Base-by-base conservation (phyloP, 176 grass and related monocot species). In the Stipa capillata region DNA sequence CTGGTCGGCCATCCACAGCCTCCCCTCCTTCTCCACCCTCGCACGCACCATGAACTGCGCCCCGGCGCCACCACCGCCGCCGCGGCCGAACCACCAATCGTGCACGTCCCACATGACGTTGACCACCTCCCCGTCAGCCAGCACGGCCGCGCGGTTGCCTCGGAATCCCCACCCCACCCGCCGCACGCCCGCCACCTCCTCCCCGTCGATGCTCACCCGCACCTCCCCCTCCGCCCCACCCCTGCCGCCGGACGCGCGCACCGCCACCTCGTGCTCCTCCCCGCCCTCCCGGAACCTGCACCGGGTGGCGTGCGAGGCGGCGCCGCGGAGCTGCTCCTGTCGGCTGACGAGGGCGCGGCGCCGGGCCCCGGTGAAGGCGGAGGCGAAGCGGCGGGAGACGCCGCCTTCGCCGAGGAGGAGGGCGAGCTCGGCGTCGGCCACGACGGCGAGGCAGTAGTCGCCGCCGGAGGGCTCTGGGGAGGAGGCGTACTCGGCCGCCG, bases 91-190 rank as follows among this genome's bases (percentile, higher is more conserved):
- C 88, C 90, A 91, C 90, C 94, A 97, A 75, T 91, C 90, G 86
- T 93, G 94, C 25, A 93, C 91, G 56, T 97, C 94, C 94, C 94
- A 97, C 94, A 93, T 93, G 45, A 97, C 70, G 83, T 93, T 90
- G 23, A 97, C 68, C 13, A 88, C 85, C 35, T 92, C 76, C 0
- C 88, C 90, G 58, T 91, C 86, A 41, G 83, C 50, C 25, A 91
- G 91, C 79, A 87, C 84, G 74, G 87, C 80, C 16, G 80, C 74
- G 65, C 87, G 90, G 83, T 91, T 97, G 36, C 90, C 90, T 12
- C 90, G 65, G 78, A 97, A 97, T 1, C 89, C 87, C 90, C 88
- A 97, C 50, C 86, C 83, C 3, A 93, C 72, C 10, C 82, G 49
- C 56, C 74, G 72, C 54, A 91, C 90, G 15, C 67, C 80, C 51